Percentiles rank a stretch among this genome's conserved stretches.
Evolutionary conservation across 2,329 filamentous ascomycete species (phyloP).

Genomic region (Fusarium sambucinum): DNA sequence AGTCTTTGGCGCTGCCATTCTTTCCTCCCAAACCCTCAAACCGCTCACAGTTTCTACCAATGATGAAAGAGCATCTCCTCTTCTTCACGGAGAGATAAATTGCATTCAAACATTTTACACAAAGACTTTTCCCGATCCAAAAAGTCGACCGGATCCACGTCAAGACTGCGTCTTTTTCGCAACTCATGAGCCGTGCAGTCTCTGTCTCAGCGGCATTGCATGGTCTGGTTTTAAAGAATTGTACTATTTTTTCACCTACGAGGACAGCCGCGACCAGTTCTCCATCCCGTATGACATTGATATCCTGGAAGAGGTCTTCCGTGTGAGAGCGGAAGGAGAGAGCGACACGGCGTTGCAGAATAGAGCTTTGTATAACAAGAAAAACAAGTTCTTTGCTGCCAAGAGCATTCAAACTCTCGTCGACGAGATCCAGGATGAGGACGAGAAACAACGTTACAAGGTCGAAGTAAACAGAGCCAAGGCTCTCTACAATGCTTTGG

Average conservation of each 20-base stretch:
- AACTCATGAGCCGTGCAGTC: constrained; percentile 69
- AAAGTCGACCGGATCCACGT: constrained; percentile 54
- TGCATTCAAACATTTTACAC: constrained; percentile 70
- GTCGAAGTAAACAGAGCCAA: constrained; percentile 63
- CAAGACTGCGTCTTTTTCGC: constrained; percentile 68
- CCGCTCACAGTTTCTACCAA: constrained; percentile 66
- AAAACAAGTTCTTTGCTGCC: constrained; percentile 66
- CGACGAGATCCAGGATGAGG: constrained; percentile 52
- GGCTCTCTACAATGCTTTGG: constrained; percentile 59
- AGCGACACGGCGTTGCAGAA: constrained; percentile 53
- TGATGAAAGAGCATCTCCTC: constrained; percentile 65
- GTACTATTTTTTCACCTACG: constrained; percentile 70
- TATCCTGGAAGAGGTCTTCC: constrained; percentile 67
- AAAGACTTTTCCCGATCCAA: constrained; percentile 50
- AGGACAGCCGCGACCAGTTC: constrained; percentile 68
- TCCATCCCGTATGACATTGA: constrained; percentile 69
- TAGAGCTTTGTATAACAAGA: constrained; percentile 65
- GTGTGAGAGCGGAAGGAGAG: constrained; percentile 58
- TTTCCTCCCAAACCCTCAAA: constrained; percentile 56
- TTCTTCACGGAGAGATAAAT: constrained; percentile 71
- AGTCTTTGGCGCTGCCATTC: constrained; percentile 68
- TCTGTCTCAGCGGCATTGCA: constrained; percentile 68
- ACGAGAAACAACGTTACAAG: constrained; percentile 51
- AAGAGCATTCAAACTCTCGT: constrained; percentile 59
- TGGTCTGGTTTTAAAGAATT: constrained; percentile 69